Conservation (phyloP, 257 asterid genomes). For the Ligustrum vulgare region DNA sequence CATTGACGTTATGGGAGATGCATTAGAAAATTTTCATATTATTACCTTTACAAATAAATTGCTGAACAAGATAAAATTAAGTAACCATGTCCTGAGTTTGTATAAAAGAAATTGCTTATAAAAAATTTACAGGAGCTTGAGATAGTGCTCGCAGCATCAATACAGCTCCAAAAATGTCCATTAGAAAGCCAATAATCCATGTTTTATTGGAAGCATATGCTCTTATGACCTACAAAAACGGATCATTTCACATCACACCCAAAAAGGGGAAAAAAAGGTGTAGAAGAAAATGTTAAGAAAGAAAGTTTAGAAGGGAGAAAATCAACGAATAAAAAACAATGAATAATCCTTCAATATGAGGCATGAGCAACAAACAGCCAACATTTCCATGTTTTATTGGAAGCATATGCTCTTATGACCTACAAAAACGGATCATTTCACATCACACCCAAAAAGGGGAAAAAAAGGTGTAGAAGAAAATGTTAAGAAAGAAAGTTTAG, state of each 20-base stretch:
- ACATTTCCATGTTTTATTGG: constrained; percentile 84
- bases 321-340: neutral
- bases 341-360: neutral
- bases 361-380: neutral
- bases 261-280: neutral
- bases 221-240: constrained; percentile 68
- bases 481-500: neutral
- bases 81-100: neutral
- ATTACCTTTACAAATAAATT: neutral
- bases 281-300: neutral
- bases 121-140: constrained; percentile 80
- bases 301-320: neutral
- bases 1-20: constrained; percentile 4
- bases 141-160: constrained; percentile 93
- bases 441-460: neutral
- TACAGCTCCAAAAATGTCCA: constrained; percentile 95
- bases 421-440: constrained; percentile 30
- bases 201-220: constrained; percentile 85
- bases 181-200: constrained; percentile 83
- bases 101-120: constrained; percentile 5
- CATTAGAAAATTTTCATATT: constrained; percentile 8
- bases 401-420: constrained; percentile 92
- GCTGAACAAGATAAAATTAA: constrained; percentile 3
- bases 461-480: neutral
- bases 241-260: neutral